phyloP scores from a whole-genome alignment of 2,329 filamentous ascomycete species.

The Gaeumannomyces tritici region DNA sequence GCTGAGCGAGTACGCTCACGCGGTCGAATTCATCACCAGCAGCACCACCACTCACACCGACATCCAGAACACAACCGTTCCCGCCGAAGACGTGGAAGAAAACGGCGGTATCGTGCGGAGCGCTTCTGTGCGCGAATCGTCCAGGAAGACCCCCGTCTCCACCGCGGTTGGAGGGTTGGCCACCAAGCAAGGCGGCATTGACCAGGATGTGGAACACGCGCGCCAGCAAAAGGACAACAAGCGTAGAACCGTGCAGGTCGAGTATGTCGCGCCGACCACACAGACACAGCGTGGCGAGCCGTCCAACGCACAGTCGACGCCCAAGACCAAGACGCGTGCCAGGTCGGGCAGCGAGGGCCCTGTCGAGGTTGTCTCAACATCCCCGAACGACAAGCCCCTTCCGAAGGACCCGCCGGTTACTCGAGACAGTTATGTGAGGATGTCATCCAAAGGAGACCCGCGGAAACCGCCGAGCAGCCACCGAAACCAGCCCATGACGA shows the following conservation, averaged over 20 bases:
- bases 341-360: constrained; percentile 46
- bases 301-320: constrained; percentile 15
- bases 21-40: constrained; percentile 95
- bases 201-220: constrained; percentile 50
- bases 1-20: constrained; percentile 93
- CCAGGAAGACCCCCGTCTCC: constrained; percentile 51
- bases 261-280: constrained; percentile 88
- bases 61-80: constrained; percentile 69
- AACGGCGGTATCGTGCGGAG: constrained; percentile 64
- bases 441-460: constrained; percentile 16
- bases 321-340: constrained; percentile 37
- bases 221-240: constrained; percentile 78
- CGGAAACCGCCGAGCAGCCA: constrained; percentile 40
- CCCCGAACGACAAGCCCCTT: constrained; percentile 46
- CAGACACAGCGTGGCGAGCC: constrained; percentile 65
- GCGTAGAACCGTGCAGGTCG: constrained; percentile 88
- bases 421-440: constrained; percentile 32
- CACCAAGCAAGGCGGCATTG: constrained; percentile 66
- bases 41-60: constrained; percentile 81
- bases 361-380: constrained; percentile 25
- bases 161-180: constrained; percentile 52
- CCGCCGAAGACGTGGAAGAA: constrained; percentile 45
- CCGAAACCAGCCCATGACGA: constrained; percentile 33
- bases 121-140: constrained; percentile 81
- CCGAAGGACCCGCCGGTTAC: constrained; percentile 45